Evolutionary conservation across 2,329 filamentous ascomycete genomes (phyloP), one percentile per base, ranked within the genome.

Genomic region (Geosmithia flava): DNA sequence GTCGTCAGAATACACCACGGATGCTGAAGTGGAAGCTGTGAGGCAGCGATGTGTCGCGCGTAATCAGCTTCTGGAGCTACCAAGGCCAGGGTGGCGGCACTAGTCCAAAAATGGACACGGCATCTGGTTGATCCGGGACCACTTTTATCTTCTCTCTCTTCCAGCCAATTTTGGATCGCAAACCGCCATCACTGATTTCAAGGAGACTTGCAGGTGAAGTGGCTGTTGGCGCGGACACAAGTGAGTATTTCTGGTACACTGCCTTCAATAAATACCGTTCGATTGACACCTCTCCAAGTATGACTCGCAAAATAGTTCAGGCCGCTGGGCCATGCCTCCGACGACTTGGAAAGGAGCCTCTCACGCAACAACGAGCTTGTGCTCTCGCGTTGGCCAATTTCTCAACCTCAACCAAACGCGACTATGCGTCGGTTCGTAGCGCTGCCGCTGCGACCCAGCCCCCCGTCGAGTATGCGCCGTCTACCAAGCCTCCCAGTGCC

Each of bases 401-500:
- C 49, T 59, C 62, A 23, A 63, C 60, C 16, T 54, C 52, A 42
- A 40, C 51, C 17, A 50, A 52, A 41, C 51, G 49, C 13, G 53
- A 57, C 44, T 56, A 55, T 44, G 56, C 62, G 8, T 52, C 58
- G 16, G 51, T 54, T 7, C 50, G 42, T 13, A 20, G 8, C 20
- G 13, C 42, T 2, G 7, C 40, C n/a, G n/a, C 54, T 7, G 46
- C 42, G 41, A 16, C 51, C 19, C 61, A 55, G 33, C 58, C 72
- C 2, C 71, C 72, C 1, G 62, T 68, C 50, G 66, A 75, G 54
- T 72, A 74, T 53, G 64, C 71, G 2, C 83, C 76, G 68, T 78
- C 81, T 0, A 84, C 81, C 1, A 89, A 96, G 65, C 91, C 90
- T 2, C 88, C 87, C 3, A 95, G 87, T 48, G 85, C 94, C 62